A percentile compares a stretch with the other conserved stretches of the same genome.
phyloP scores from a whole-genome alignment of 129 eudicot species.

The Logfia minima region DNA sequence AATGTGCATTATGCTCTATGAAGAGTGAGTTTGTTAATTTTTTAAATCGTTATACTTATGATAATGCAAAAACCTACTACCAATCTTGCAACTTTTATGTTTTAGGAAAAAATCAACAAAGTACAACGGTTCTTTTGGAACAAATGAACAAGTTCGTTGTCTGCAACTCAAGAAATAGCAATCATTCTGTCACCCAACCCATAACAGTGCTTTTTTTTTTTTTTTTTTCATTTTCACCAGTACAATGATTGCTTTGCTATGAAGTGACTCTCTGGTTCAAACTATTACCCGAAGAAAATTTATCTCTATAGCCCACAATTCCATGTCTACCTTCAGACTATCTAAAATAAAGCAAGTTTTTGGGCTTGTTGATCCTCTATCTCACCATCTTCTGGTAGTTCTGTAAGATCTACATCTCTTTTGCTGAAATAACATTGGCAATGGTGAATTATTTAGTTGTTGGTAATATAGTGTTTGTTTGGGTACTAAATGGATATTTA shows the following conservation, averaged over 20 bases:
- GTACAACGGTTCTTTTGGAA: background rate
- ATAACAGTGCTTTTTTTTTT: too few relatives aligned
- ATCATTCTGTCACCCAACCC: too few relatives aligned
- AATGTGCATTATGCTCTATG: background rate
- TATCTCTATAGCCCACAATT: too few relatives aligned
- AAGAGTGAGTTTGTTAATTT: background rate
- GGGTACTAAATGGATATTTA: background rate
- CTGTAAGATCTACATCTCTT: background rate
- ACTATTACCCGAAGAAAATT: too few relatives aligned
- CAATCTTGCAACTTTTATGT: background rate
- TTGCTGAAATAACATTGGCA: background rate
- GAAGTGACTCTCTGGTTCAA: too few relatives aligned
- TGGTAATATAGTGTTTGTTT: constrained; percentile 4
- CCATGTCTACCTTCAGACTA: too few relatives aligned
- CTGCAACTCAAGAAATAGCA: background rate
- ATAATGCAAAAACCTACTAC: background rate
- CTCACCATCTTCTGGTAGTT: background rate
- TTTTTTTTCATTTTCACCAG: too few relatives aligned
- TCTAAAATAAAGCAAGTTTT: too few relatives aligned
- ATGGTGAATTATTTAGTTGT: constrained; percentile 15
- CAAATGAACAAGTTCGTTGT: background rate
- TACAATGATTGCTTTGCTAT: too few relatives aligned
- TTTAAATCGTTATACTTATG: background rate
- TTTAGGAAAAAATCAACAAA: too few relatives aligned
- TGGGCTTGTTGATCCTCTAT: too few relatives aligned